Conservation (phyloP, 2,329 filamentous ascomycete genomes). For the Cladosporium sp. region DNA sequence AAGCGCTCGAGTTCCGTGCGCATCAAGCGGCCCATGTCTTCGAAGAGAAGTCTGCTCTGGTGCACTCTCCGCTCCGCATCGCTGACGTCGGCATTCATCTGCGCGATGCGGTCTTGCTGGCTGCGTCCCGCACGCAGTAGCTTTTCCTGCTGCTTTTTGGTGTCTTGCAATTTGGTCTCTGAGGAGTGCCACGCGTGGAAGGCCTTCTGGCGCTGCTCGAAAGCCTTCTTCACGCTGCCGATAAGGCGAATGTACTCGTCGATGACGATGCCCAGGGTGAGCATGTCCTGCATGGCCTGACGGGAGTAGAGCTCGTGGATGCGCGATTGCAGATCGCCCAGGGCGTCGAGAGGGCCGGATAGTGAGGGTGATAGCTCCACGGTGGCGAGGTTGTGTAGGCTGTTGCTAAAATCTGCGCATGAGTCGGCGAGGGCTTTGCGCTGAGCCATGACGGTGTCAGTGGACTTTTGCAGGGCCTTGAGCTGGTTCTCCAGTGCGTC, state of each 20-base stretch:
- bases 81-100: conserved; percentile 87
- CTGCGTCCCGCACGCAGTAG: conserved; percentile 90
- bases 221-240: conserved; percentile 89
- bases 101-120: conserved; percentile 91
- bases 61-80: conserved; percentile 93
- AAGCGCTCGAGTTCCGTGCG: conserved; percentile 86
- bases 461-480: conserved; percentile 84
- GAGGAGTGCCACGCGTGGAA: conserved; percentile 93
- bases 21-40: conserved; percentile 97
- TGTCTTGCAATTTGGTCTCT: conserved; percentile 86
- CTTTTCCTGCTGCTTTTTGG: conserved; percentile 86
- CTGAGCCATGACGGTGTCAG: conserved; percentile 88
- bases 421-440: conserved; percentile 91
- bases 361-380: conserved; percentile 89
- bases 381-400: conserved; percentile 84
- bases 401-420: conserved; percentile 87
- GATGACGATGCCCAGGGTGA: conserved; percentile 95
- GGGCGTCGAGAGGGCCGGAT: conserved; percentile 81
- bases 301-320: conserved; percentile 94
- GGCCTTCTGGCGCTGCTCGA: conserved; percentile 87
- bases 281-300: conserved; percentile 92
- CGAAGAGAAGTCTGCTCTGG: conserved; percentile 83
- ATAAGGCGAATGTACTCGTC: conserved; percentile 98
- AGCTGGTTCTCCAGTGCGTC: conserved; percentile 91
- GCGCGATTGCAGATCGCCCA: conserved; percentile 89